Base-by-base conservation (phyloP, 2,329 filamentous ascomycete species). In the Colletotrichum sp. region DNA sequence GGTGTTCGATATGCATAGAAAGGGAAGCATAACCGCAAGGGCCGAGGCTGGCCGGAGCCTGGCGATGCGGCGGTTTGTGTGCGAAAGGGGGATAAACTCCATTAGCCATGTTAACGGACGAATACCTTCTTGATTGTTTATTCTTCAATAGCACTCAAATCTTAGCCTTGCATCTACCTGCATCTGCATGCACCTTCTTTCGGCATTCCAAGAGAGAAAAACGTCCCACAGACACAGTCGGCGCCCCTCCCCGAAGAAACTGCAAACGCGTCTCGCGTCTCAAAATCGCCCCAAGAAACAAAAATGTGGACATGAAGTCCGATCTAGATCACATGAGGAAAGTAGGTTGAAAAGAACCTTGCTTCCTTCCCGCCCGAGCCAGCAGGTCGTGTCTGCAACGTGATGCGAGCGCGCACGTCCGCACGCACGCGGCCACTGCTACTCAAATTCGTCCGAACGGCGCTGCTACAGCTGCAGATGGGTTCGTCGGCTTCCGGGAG, bases 21-120 rank as follows among this genome's bases (percentile, higher is more conserved):
- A 12, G 19, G 39, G 22, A n/a, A 44, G 44, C 65, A 64, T 28
- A 32, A 68, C 66, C 34, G 44, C 32, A 74, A 32, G 65, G 74
- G 74, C 64, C 71, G 74, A 76, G 65, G 74, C 74, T 69, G 74
- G 74, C 74, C 74, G 71, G 70, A 74, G 71, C 74, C 71, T 44
- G 30, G 39, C 44, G 65, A 34, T 57, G 28, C n/a, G 16, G 65
- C 27, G 34, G 32, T n/a, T 28, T 11, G 27, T 30, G 27, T n/a
- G 59, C 27, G 19, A 15, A 30, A n/a, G 19, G 15, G 59, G 32
- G 27, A 9, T n/a, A 63, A 4, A 63, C 3, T 64, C 6, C 19
- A 48, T 8, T 48, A 48, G 44, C 44, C 19, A 13, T 48, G n/a
- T 22, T 22, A 48, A 22, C 44, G 12, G 44, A 11, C 13, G 44